These are phyloP conservation scores for Mycosphaerella arachidis DNA, from an alignment of 2,329 filamentous ascomycete species.

Conservation along the genomic window DNA sequence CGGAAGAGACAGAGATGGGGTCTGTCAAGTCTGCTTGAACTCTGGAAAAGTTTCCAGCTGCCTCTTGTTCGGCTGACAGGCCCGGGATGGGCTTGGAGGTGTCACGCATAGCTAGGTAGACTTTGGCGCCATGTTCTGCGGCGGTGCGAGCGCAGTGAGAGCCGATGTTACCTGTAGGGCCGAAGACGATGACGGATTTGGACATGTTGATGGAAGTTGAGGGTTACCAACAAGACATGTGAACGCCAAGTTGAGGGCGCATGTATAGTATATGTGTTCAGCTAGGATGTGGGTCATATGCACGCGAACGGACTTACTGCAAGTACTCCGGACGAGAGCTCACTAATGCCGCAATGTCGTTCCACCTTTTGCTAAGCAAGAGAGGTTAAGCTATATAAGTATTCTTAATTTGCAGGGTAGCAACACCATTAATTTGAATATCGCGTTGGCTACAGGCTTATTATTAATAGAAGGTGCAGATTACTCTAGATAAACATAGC, in stretches of 20 bases:
- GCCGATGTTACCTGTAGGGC: conserved; percentile 47
- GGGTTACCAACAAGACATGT: not conserved
- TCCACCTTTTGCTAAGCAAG: too few species aligned
- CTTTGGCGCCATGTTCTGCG: conserved; percentile 39
- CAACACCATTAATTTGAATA: too few species aligned
- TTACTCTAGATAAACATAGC: too few species aligned
- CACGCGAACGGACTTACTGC: too few species aligned
- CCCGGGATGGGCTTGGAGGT: conserved; percentile 40
- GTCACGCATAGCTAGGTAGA: conserved; percentile 48
- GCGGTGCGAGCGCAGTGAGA: conserved; percentile 40
- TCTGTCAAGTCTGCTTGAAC: conserved; percentile 45
- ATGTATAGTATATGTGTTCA: not conserved
- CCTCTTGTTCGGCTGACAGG: conserved; percentile 30
- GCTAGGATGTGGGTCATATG: not conserved
- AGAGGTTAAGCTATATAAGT: too few species aligned
- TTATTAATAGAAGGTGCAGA: too few species aligned
- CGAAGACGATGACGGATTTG: conserved; percentile 45
- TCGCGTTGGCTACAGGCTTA: too few species aligned
- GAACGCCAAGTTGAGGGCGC: not conserved
- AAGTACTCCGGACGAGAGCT: too few species aligned
- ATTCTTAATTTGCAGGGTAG: too few species aligned
- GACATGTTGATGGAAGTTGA: not conserved
- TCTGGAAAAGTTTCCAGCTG: conserved; percentile 33
- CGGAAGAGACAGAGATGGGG: conserved; percentile 38
- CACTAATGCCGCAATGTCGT: too few species aligned